Base-by-base conservation (phyloP, 2,329 filamentous ascomycete genomes). In the Pseudopithomyces maydicus region DNA sequence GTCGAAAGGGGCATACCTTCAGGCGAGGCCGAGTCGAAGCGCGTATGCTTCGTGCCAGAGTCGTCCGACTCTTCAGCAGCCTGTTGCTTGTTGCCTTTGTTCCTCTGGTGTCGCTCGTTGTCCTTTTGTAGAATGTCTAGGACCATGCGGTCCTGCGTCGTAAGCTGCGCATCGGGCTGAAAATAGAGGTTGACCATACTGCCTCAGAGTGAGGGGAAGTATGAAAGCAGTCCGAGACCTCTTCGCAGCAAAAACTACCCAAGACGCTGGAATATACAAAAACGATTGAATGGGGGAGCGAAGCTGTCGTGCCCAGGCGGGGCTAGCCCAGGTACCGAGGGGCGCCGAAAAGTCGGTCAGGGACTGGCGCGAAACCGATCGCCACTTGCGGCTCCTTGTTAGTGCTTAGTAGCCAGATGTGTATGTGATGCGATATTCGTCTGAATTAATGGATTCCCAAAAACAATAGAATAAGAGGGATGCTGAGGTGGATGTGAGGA, bases 141-240 rank as follows among this genome's bases (percentile, higher is more conserved):
- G 17, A 74, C 69, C 43, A 73, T 54, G 23, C 67, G 70, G 48
- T 74, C 72, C 36, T 67, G 67, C 6, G 52, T 57, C 3, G 71
- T 73, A 12, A 74, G 68, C 49, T 72, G 66, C 41, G 66, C 66
- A 61, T 72, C 69, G 12, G 64, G 64, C 50, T 67, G 64, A 44
- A 71, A 73, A 39, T 68, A 64, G 5, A 74, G 59, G 44, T 67
- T 68, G 57, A 69, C 70, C 70, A 73, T 74, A 42, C 15, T 50
- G 47, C 47, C 32, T 48, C 26, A 29, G 26, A 4, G 8, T n/a
- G 8, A 29, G 5, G 8, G 8, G 26, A 29, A 29, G 8, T 29
- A 29, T 29, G 8, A 8, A 29, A 29, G 26, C 26, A 29, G 26
- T 29, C 4, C 26, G 8, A 29, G 26, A 8, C 26, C 26, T 8